These are phyloP conservation scores for Lactifluus echinatus DNA, from an alignment of 768 basidiomycete species.

Conservation along the genomic window DNA sequence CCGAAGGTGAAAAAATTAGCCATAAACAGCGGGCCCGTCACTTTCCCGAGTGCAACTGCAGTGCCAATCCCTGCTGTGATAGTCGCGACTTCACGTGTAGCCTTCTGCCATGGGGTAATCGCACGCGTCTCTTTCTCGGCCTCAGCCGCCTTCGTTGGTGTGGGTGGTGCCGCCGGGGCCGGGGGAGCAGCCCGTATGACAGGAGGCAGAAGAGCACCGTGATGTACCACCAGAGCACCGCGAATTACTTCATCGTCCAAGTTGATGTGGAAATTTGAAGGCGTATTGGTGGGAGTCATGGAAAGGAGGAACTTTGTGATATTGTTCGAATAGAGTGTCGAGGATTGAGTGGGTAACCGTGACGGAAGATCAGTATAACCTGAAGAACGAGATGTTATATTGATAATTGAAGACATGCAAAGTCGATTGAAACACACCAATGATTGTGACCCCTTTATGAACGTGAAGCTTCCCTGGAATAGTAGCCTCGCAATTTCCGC, in stretches of 20 bases:
- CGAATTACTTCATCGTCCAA: conserved; percentile 79
- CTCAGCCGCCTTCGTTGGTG: conserved; percentile 38
- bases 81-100: conserved; percentile 60
- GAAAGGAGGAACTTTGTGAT: conserved; percentile 84
- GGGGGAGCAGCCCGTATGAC: conserved; percentile 60
- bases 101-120: conserved; percentile 83
- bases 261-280: conserved; percentile 55
- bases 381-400: conserved; percentile 22
- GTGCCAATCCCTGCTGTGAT: conserved; percentile 73
- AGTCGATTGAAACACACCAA: conserved; percentile 39
- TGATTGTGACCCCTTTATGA: conserved; percentile 71
- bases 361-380: conserved; percentile 82
- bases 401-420: background rate
- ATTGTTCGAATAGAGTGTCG: conserved; percentile 86
- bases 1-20: conserved; percentile 84
- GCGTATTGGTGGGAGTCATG: conserved; percentile 41
- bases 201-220: conserved; percentile 57
- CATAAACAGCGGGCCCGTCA: conserved; percentile 80
- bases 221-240: conserved; percentile 66
- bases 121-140: conserved; percentile 38
- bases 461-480: conserved; percentile 63
- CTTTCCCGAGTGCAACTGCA: conserved; percentile 63
- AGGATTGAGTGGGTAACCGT: conserved; percentile 83
- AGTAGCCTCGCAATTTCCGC: conserved; percentile 85
- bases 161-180: conserved; percentile 44